phyloP scores from a whole-genome alignment of 1,284 basidiomycete species.

The Coniferiporia weirii region DNA sequence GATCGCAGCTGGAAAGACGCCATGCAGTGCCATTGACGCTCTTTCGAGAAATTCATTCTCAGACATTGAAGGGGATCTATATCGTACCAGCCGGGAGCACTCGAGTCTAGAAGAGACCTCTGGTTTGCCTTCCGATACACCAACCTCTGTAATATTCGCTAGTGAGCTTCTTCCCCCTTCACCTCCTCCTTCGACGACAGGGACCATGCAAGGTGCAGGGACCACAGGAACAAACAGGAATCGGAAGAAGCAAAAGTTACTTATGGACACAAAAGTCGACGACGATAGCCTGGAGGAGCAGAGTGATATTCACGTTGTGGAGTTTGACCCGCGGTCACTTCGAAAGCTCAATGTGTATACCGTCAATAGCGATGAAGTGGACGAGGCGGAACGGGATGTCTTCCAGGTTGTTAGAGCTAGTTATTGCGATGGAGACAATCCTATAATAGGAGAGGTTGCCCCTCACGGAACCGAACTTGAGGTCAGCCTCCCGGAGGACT shows the following conservation, averaged over 20 bases:
- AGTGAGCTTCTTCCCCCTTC: slow-evolving; percentile 51
- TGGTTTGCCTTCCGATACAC: not conserved
- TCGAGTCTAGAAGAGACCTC: slow-evolving; percentile 3
- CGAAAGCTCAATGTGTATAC: slow-evolving; percentile 12
- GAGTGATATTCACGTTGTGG: slow-evolving; percentile 20
- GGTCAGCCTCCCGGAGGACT: slow-evolving; percentile 59
- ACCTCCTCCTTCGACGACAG: slow-evolving; percentile 43
- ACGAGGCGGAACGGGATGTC: not conserved
- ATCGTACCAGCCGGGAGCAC: not conserved
- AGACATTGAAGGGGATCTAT: too few relatives aligned
- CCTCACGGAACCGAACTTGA: slow-evolving; percentile 24
- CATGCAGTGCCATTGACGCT: too few relatives aligned
- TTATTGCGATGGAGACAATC: not conserved
- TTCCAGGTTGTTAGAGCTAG: too few relatives aligned
- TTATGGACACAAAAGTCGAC: not conserved
- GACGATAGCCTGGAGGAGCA: slow-evolving; percentile 4
- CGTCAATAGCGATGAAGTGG: not conserved
- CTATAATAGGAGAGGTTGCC: not conserved
- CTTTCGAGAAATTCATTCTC: too few relatives aligned
- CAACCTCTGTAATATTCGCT: not conserved
- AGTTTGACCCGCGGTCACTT: slow-evolving; percentile 23
- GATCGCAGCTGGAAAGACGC: too few relatives aligned
- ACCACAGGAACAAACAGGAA: slow-evolving; percentile 28
- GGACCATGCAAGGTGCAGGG: slow-evolving; percentile 30
- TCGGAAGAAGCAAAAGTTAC: slow-evolving; percentile 38